These are phyloP conservation scores for Ramaria rubella DNA, from an alignment of 768 basidiomycete species.

Conservation along the genomic window DNA sequence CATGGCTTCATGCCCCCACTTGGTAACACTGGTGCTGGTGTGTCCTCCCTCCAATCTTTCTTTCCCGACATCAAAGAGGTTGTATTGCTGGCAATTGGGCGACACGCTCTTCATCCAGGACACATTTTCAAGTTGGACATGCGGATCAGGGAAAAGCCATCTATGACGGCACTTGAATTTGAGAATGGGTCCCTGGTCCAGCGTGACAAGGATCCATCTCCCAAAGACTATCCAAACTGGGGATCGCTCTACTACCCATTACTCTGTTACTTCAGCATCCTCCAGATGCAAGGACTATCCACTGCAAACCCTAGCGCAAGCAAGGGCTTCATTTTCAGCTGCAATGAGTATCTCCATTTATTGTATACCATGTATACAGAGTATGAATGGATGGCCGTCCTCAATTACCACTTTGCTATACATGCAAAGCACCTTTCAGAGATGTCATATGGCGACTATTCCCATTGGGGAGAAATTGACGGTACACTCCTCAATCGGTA, in stretches of 20 bases:
- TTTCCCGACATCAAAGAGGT: slow-evolving; percentile 1
- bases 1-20: neutral
- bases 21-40: neutral
- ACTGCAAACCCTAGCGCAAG: neutral
- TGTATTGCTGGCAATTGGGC: neutral
- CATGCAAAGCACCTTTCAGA: neutral
- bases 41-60: neutral
- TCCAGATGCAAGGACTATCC: neutral
- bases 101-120: neutral
- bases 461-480: neutral
- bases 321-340: neutral
- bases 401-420: slow-evolving; percentile 1
- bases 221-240: neutral
- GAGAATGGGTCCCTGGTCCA: neutral
- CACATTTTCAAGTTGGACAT: neutral
- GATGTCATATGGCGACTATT: neutral
- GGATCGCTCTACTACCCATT: neutral
- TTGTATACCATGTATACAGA: neutral
- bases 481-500: neutral
- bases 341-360: neutral
- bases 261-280: neutral
- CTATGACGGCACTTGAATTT: neutral
- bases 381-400: neutral
- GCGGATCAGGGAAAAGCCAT: neutral
- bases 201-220: neutral